phyloP scores from a whole-genome alignment of 2,329 filamentous ascomycete genomes.

The Paradendryphiella salina region DNA sequence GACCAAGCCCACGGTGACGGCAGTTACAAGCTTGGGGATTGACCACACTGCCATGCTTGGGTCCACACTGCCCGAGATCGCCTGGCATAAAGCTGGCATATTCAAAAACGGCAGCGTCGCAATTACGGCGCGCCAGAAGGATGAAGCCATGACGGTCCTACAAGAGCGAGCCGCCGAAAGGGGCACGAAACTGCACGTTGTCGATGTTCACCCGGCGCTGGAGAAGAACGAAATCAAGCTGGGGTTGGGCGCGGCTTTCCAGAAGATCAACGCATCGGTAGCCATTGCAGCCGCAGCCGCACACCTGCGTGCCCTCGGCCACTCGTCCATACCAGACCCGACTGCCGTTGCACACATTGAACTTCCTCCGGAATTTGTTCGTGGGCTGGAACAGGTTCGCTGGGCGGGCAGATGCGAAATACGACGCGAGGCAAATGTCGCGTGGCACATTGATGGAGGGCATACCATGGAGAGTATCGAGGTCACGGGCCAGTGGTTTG shows the following conservation, averaged over 20 bases:
- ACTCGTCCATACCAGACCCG: constrained; percentile 47
- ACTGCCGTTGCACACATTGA: constrained; percentile 36
- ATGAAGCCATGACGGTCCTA: constrained; percentile 60
- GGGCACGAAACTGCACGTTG: constrained; percentile 52
- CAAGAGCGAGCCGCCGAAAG: constrained; percentile 58
- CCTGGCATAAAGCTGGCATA: constrained; percentile 91
- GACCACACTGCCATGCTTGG: constrained; percentile 85
- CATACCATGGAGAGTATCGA: constrained; percentile 84
- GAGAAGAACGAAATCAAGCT: constrained; percentile 54
- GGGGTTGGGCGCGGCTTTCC: constrained; percentile 64
- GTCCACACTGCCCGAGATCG: constrained; percentile 75
- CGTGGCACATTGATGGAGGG: constrained; percentile 85
- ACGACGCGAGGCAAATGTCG: constrained; percentile 57
- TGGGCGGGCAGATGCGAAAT: constrained; percentile 79
- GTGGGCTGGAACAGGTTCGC: constrained; percentile 67
- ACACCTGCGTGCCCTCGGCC: constrained; percentile 57
- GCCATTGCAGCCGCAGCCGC: constrained; percentile 62
- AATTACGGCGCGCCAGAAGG: constrained; percentile 64
- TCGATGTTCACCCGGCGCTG: constrained; percentile 55
- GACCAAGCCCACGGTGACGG: constrained; percentile 67
- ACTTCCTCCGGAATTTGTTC: constrained; percentile 64
- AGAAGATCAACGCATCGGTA: constrained; percentile 64
- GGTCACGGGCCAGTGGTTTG: constrained; percentile 78
- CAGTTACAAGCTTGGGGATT: constrained; percentile 79
- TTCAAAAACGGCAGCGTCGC: constrained; percentile 69